phyloP scores from a whole-genome alignment of 768 basidiomycete genomes.

The Lactifluus piperatus region DNA sequence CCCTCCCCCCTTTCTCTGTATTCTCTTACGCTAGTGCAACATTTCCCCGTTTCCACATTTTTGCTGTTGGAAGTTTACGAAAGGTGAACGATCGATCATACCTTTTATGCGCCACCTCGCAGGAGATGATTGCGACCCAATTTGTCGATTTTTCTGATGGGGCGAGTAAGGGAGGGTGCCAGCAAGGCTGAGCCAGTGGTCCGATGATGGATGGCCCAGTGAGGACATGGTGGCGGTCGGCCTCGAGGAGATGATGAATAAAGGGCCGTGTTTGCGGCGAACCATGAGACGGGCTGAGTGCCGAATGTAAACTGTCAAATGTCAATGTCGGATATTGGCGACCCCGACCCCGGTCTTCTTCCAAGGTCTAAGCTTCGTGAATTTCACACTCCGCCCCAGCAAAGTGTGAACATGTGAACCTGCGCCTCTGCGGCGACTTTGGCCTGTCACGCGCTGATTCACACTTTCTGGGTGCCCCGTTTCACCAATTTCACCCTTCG shows the following conservation, averaged over 20 bases:
- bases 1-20: background rate
- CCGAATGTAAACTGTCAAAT: too few species aligned
- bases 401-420: too few species aligned
- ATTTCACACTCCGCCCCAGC: too few species aligned
- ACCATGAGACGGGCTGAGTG: slow-evolving; percentile 9
- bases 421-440: too few species aligned
- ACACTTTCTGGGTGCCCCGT: too few species aligned
- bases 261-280: slow-evolving; percentile 9
- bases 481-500: too few species aligned
- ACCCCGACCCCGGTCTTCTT: too few species aligned
- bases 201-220: background rate
- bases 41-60: background rate
- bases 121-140: slow-evolving; percentile 11
- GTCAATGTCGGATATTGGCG: too few species aligned
- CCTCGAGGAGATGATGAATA: slow-evolving; percentile 7
- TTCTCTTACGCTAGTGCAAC: background rate
- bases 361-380: too few species aligned
- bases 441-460: too few species aligned
- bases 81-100: slow-evolving; percentile 10
- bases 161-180: slow-evolving; percentile 2
- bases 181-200: background rate
- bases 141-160: slow-evolving; percentile 4
- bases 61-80: background rate
- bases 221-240: background rate
- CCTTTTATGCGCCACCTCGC: slow-evolving; percentile 8